These are phyloP conservation scores for Erigeron philadelphicus DNA, from an alignment of 140 eudicot genomes.

Conservation along the genomic window DNA sequence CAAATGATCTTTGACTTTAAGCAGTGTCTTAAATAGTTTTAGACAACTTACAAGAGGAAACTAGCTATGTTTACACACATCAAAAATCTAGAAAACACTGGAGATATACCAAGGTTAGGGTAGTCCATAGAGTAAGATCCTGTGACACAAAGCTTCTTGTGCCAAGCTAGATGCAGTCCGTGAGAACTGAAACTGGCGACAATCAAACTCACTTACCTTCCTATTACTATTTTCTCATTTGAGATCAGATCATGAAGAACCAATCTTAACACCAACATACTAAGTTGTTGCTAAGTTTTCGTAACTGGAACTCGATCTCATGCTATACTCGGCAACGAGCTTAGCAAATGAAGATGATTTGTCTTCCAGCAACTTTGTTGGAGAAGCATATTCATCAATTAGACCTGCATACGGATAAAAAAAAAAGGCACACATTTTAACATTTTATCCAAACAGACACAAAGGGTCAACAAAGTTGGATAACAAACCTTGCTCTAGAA, in stretches of 20 bases:
- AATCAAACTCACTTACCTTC: constrained; percentile 6
- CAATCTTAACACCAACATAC: neutral
- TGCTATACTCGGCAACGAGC: constrained; percentile 82
- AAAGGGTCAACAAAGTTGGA: neutral
- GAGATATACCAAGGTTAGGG: neutral
- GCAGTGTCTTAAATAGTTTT: neutral
- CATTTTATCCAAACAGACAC: neutral
- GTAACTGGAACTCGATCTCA: constrained; percentile 60
- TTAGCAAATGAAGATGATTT: constrained; percentile 68
- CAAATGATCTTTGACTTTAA: neutral
- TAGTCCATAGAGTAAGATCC: neutral
- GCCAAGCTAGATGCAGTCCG: neutral
- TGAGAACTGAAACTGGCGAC: neutral
- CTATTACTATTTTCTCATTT: neutral
- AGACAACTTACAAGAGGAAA: constrained; percentile 19
- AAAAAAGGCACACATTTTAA: neutral
- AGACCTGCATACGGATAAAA: constrained; percentile 44
- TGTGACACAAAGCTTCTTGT: neutral
- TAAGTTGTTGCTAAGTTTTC: constrained; percentile 28
- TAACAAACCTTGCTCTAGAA: constrained; percentile 57
- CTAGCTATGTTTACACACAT: constrained; percentile 24
- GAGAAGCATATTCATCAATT: constrained; percentile 73
- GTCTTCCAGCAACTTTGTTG: constrained; percentile 61
- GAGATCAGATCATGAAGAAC: constrained; percentile 6
- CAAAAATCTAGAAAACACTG: neutral